A percentile compares a stretch with the other conserved stretches of the same genome.
These are phyloP conservation scores for Dioscorea cayenensis DNA, from an alignment of 116 monocot genomes.

Conservation along the genomic window DNA sequence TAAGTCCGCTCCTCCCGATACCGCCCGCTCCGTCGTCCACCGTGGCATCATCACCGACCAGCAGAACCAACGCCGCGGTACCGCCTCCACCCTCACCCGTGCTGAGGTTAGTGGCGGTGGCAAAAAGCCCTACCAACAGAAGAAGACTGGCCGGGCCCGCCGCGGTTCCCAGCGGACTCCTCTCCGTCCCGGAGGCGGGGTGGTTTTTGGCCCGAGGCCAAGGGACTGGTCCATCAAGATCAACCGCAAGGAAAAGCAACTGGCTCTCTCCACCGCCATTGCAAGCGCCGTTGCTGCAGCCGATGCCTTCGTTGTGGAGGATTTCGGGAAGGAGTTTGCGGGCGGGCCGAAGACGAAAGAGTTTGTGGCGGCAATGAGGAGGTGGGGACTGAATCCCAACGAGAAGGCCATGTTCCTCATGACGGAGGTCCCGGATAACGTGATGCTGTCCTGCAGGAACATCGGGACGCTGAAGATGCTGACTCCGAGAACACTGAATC, in stretches of 20 bases:
- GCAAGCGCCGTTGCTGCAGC: slow-evolving; percentile 47
- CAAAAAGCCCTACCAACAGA: slow-evolving; percentile 86
- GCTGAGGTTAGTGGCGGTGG: slow-evolving; percentile 85
- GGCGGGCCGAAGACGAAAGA: slow-evolving; percentile 62
- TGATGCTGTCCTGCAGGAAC: slow-evolving; percentile 65
- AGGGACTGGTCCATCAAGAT: slow-evolving; percentile 96
- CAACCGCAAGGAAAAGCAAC: slow-evolving; percentile 97
- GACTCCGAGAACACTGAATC: slow-evolving; percentile 47
- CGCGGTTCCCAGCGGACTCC: slow-evolving; percentile 84
- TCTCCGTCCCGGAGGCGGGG: slow-evolving; percentile 90
- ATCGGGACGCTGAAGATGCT: slow-evolving; percentile 90
- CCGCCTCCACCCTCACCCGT: slow-evolving; percentile 95
- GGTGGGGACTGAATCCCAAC: slow-evolving; percentile 84
- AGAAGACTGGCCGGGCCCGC: slow-evolving; percentile 81
- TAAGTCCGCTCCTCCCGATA: slow-evolving; percentile 58
- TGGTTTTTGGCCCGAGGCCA: slow-evolving; percentile 89
- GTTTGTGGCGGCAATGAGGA: slow-evolving; percentile 61
- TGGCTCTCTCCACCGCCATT: slow-evolving; percentile 87
- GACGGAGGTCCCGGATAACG: slow-evolving; percentile 70
- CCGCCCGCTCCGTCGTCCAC: slow-evolving; percentile 89
- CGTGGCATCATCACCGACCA: slow-evolving; percentile 69
- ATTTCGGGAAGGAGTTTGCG: slow-evolving; percentile 48
- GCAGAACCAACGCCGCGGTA: slow-evolving; percentile 82
- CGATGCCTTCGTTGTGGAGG: slow-evolving; percentile 69
- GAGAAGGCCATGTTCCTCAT: slow-evolving; percentile 67